Evolutionary conservation across 2,329 filamentous ascomycete genomes (phyloP), one percentile per base, ranked within the genome.

Genomic region (Diplodia seriata): DNA sequence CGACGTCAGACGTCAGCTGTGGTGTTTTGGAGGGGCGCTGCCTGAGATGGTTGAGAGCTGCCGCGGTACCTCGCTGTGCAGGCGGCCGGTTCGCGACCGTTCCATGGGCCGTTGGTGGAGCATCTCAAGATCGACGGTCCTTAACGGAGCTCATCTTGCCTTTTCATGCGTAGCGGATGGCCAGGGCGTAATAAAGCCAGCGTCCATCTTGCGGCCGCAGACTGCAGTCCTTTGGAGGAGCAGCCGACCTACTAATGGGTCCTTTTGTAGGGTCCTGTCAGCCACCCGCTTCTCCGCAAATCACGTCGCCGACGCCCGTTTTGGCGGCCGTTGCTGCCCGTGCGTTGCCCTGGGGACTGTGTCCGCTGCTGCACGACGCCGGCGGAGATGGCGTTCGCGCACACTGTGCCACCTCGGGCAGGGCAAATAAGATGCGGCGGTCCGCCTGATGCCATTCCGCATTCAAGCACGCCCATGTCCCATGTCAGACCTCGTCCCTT

Each of bases 81-180:
- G 15, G 31, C 31, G 9, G 14, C 14, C 15, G 51, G 14, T 36
- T 38, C 54, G 54, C 31, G 38, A 23, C 23, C 36, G 29, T 47
- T 59, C 56, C 33, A 59, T 50, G 26, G 36, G 59, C 29, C 43
- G 31, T 33, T 36, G 33, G 57, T 62, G 57, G 57, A 62, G 57
- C 57, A 18, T 33, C 26, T 50, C 43, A 38, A 62, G 59, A 63
- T 63, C 59, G 59, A 49, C 59, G 20, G 43, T n/a, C 31, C 59
- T 63, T 63, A 31, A 36, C 31, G 59, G 59, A 63, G 59, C 59
- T 63, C 59, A 63, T 63, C 59, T 63, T 63, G 59, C 59, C 59
- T 50, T 51, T 63, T 63, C 59, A 63, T 63, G 59, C 59, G 29
- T 63, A 63, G 59, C 59, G 59, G 59, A 50, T 51, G 59, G 59